Evolutionary conservation across 768 basidiomycete genomes (phyloP).

Genomic region (Mycena crocata): DNA sequence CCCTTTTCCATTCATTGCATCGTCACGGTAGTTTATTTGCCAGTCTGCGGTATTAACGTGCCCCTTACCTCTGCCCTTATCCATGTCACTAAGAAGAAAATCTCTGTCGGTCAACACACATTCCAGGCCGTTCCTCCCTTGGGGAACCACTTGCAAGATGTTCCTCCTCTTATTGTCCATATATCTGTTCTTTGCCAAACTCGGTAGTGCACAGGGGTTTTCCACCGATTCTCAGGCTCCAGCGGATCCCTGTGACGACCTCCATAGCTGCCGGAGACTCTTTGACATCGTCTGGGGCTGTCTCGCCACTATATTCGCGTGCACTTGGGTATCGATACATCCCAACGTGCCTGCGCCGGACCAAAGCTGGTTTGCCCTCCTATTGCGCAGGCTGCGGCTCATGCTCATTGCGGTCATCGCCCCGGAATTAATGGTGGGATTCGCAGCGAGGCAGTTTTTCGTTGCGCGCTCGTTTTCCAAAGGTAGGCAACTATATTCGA

Average conservation of each 20-base stretch:
- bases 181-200: background rate
- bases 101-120: too few relatives aligned
- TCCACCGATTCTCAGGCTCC: background rate
- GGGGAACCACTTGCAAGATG: too few relatives aligned
- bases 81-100: too few relatives aligned
- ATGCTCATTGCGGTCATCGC: conserved; percentile 37
- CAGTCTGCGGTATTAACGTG: too few relatives aligned
- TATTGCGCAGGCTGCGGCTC: conserved; percentile 26
- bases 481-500: too few relatives aligned
- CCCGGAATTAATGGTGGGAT: conserved; percentile 30
- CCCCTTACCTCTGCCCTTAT: too few relatives aligned
- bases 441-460: too few relatives aligned
- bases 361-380: conserved; percentile 8
- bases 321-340: conserved; percentile 40
- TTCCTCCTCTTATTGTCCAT: background rate
- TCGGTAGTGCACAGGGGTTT: background rate
- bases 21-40: too few relatives aligned
- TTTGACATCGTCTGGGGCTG: conserved; percentile 36
- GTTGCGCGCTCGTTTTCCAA: too few relatives aligned
- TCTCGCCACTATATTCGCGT: conserved; percentile 33
- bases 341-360: conserved; percentile 36
- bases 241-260: conserved; percentile 11
- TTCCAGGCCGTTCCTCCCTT: too few relatives aligned
- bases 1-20: too few relatives aligned
- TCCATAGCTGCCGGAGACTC: conserved; percentile 17